Evolutionary conservation across 805 yeast species (phyloP).

Genomic region (Kregervanrija fluxuum): DNA sequence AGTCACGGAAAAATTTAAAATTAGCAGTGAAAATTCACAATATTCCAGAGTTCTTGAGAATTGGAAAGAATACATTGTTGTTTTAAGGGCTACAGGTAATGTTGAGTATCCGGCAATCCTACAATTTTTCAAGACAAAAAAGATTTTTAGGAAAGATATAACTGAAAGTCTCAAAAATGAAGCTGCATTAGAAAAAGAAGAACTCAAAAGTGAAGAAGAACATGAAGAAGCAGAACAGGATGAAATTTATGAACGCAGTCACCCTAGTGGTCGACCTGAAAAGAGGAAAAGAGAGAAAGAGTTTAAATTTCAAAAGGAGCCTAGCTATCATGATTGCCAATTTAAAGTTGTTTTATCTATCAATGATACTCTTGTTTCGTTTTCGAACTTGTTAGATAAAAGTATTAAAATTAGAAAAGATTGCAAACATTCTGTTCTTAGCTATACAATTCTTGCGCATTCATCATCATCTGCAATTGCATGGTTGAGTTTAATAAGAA

Average conservation of each 20-base stretch:
- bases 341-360: slow-evolving; percentile 11
- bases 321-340: slow-evolving; percentile 9
- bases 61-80: slow-evolving; percentile 77
- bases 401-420: slow-evolving; percentile 45
- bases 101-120: slow-evolving; percentile 45
- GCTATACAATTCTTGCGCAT: slow-evolving; percentile 49
- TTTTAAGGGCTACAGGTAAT: slow-evolving; percentile 56
- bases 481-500: slow-evolving; percentile 58
- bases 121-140: slow-evolving; percentile 51
- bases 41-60: slow-evolving; percentile 53
- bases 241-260: neutral
- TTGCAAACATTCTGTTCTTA: slow-evolving; percentile 6
- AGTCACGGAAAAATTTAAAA: slow-evolving; percentile 28
- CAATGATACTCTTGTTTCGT: slow-evolving; percentile 31
- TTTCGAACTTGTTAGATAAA: slow-evolving; percentile 66
- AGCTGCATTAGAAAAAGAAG: slow-evolving; percentile 1
- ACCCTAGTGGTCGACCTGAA: neutral
- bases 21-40: slow-evolving; percentile 27
- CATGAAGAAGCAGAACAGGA: neutral
- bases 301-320: slow-evolving; percentile 9
- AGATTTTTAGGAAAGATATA: slow-evolving; percentile 23
- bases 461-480: slow-evolving; percentile 45
- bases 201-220: slow-evolving; percentile 1
- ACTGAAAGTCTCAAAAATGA: neutral
- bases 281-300: neutral